Base-by-base conservation (phyloP, 2,329 filamentous ascomycete genomes). In the Drechslera avenae region DNA sequence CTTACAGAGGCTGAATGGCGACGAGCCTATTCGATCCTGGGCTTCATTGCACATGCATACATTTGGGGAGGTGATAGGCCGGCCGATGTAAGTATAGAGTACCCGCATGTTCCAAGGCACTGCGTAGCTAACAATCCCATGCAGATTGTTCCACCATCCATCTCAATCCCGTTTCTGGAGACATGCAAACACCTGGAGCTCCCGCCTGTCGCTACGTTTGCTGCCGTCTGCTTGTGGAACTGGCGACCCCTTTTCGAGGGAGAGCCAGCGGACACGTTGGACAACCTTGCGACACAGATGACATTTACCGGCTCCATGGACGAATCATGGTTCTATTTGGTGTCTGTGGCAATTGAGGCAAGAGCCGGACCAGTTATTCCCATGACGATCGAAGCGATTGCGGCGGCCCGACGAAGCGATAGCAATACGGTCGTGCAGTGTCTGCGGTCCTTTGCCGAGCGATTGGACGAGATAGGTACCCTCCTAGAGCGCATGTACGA, bases 271-370 rank as follows among this genome's bases (percentile, higher is more conserved):
- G 90, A 95, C 67, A 85, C 86, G 57, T 81, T 97, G 37, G 87
- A 94, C 67, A 97, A 99, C 65, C 82, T 99, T 48, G 86, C 90
- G 33, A 94, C 90, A 2, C 81, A 97, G 54, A 85, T 86, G 66
- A 97, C 94, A 13, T 95, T 97, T 69, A 97, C 94, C 13, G 94
- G 94, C 42, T 92, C 91, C 6, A 80, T 96, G 47, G 94, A 99
- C 70, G 94, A 99, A 76, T 96, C 94, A 56, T 99, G 94, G 94
- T 99, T 99, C 72, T 99, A 97, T 72, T 81, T 99, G 10, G 86
- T 97, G 44, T 97, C 91, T 0, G 90, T 97, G 3, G 94, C 93
- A 56, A 97, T 99, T 58, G 94, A 99, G 76, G 91, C 92, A 46
- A 87, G 91, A 48, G 93, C 91, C 19, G 94, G 87, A 0, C 89